Evolutionary conservation across 2,329 filamentous ascomycete species (phyloP), one percentile per base, ranked within the genome.

Genomic region (Gyromitra esculenta): DNA sequence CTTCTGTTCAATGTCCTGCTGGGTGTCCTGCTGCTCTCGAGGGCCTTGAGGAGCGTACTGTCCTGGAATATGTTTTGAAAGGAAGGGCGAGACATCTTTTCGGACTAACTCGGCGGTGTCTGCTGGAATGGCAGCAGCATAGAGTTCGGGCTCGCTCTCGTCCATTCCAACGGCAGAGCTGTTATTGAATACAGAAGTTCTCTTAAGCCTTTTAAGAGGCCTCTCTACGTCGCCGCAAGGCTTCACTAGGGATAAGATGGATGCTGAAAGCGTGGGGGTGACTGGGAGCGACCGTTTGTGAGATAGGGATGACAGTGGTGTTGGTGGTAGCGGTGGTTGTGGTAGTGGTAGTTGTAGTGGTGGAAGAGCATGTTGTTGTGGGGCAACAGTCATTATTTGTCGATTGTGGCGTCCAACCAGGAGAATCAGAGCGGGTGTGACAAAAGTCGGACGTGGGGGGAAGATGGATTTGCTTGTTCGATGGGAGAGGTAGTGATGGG

Each of bases 41-140:
- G 84, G 63, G 82, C 82, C 31, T 82, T 82, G 71, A 15, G 93
- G 93, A 43, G 94, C 93, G 84, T 98, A 97, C 81, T 96, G 88
- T 78, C 90, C 89, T 1, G 95, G 95, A 64, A 97, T 97, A 82
- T 98, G 94, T 82, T 94, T 92, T 80, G 92, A 90, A 69, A 98
- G 89, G 83, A 97, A 98, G 1, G 95, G 94, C 45, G 91, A 91
- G 79, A 97, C 90, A 73, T 92, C 92, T 84, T 93, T 89, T 81
- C 90, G 89, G 78, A 92, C 91, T 72, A 93, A 87, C 79, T 91
- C 91, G 77, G 84, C 83, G 77, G 85, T 81, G 77, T 82, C 82
- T 59, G 76, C 70, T 48, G 78, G 67, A 65, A 79, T 78, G 15
- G 73, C 77, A 57, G 78, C 65, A 41, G 66, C 69, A 37, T 71